A percentile compares a stretch with the other conserved stretches of the same genome.
These are phyloP conservation scores for Quercus agrifolia DNA, from an alignment of 306 rosid species.

Conservation along the genomic window DNA sequence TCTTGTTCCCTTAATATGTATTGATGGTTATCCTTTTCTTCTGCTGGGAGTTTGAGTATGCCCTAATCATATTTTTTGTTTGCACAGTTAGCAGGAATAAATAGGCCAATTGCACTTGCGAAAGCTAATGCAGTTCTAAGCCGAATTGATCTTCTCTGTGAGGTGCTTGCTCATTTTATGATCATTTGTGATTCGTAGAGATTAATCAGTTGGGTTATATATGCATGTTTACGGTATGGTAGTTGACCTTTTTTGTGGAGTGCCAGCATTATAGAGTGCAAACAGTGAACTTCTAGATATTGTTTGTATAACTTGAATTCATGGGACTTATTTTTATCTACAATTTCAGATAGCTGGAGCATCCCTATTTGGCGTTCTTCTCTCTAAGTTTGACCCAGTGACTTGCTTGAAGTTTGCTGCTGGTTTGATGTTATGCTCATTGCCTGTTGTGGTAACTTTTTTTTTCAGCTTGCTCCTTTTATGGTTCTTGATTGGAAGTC, in stretches of 20 bases:
- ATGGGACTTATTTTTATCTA: conserved; percentile 17
- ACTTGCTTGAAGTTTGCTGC: conserved; percentile 82
- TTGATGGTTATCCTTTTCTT: not conserved
- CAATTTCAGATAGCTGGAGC: conserved; percentile 80
- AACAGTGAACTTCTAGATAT: not conserved
- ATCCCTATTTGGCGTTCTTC: conserved; percentile 75
- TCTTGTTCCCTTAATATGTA: conserved; percentile 20
- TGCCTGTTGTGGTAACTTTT: conserved; percentile 72
- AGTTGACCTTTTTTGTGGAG: conserved; percentile 8
- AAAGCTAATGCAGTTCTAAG: conserved; percentile 86
- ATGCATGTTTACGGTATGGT: conserved; percentile 7
- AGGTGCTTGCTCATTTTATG: conserved; percentile 48
- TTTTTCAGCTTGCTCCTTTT: conserved; percentile 25
- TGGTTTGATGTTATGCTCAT: conserved; percentile 65
- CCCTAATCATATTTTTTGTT: conserved; percentile 16
- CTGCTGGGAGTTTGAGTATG: not conserved
- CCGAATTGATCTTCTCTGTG: conserved; percentile 91
- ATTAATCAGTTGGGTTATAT: conserved; percentile 2
- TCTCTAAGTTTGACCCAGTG: conserved; percentile 79
- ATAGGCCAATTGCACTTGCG: conserved; percentile 90
- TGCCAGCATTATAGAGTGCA: not conserved
- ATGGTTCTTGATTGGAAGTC: conserved; percentile 17
- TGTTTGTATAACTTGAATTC: not conserved
- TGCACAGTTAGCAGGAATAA: conserved; percentile 85
- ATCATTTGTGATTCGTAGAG: not conserved